Conservation (phyloP, 2,329 filamentous ascomycete genomes). For the Penicillium sp. region DNA sequence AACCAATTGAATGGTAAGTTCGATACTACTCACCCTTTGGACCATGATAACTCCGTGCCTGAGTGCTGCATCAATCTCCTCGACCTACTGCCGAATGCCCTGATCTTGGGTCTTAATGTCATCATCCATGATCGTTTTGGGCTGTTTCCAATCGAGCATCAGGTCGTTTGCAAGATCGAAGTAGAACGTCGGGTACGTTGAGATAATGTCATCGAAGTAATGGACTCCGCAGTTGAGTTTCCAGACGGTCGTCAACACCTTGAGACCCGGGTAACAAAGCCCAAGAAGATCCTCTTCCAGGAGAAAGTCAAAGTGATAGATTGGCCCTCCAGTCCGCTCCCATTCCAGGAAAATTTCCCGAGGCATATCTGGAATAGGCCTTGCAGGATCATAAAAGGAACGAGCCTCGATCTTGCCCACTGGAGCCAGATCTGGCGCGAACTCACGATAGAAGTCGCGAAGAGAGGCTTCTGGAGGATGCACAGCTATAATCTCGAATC, state of each 20-base stretch:
- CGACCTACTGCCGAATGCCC: neutral
- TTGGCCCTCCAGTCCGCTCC: slow-evolving; percentile 15
- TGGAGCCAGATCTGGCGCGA: slow-evolving; percentile 43
- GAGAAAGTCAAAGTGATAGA: slow-evolving; percentile 51
- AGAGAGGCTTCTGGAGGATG: slow-evolving; percentile 42
- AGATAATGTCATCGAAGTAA: slow-evolving; percentile 57
- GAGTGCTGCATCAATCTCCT: neutral
- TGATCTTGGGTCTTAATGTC: neutral
- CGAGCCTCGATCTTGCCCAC: slow-evolving; percentile 52
- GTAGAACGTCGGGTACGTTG: slow-evolving; percentile 58
- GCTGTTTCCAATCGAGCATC: slow-evolving; percentile 61
- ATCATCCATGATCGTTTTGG: slow-evolving; percentile 24
- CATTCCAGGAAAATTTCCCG: slow-evolving; percentile 29
- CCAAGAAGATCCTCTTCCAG: slow-evolving; percentile 58
- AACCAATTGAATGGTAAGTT: too few relatives aligned
- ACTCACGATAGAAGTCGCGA: slow-evolving; percentile 45
- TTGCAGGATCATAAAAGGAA: slow-evolving; percentile 44
- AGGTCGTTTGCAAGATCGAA: slow-evolving; percentile 61
- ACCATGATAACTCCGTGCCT: too few relatives aligned
- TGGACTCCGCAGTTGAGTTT: slow-evolving; percentile 55
- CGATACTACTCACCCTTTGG: too few relatives aligned
- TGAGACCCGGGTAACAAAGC: slow-evolving; percentile 60
- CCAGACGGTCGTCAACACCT: slow-evolving; percentile 52
- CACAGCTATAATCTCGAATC: slow-evolving; percentile 57
- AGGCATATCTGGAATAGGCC: slow-evolving; percentile 36